Evolutionary conservation across 768 basidiomycete genomes (phyloP).

Genomic region (Boletus reticulatus): DNA sequence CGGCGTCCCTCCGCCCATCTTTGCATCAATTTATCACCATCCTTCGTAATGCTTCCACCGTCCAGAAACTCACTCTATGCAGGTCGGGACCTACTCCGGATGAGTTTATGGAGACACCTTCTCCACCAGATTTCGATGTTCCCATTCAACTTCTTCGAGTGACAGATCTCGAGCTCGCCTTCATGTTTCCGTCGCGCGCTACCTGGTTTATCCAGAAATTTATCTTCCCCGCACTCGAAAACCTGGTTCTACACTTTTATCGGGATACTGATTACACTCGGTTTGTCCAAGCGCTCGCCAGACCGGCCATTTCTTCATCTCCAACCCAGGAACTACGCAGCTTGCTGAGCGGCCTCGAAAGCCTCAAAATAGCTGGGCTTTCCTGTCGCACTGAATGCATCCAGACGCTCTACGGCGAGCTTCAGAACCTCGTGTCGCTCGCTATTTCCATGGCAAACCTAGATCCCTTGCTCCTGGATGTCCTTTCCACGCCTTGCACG

Average conservation of each 20-base stretch:
- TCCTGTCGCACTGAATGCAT: slow-evolving; percentile 38
- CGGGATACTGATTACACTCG: slow-evolving; percentile 50
- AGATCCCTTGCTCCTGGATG: not conserved
- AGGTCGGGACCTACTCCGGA: slow-evolving; percentile 55
- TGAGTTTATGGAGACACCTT: slow-evolving; percentile 28
- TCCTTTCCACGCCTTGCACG: not conserved
- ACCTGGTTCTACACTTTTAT: slow-evolving; percentile 46
- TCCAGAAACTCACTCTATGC: slow-evolving; percentile 51
- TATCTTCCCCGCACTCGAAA: slow-evolving; percentile 34
- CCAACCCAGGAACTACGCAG: slow-evolving; percentile 35
- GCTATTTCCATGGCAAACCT: not conserved
- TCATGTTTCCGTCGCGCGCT: slow-evolving; percentile 47
- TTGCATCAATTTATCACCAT: slow-evolving; percentile 53
- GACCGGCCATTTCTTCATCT: slow-evolving; percentile 21
- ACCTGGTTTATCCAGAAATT: slow-evolving; percentile 25
- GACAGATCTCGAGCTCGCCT: slow-evolving; percentile 44
- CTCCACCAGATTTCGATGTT: slow-evolving; percentile 22
- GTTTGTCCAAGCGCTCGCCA: slow-evolving; percentile 42
- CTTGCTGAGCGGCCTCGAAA: slow-evolving; percentile 44
- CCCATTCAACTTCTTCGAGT: slow-evolving; percentile 31
- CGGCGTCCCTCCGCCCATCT: slow-evolving; percentile 52
- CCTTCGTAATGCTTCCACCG: slow-evolving; percentile 49
- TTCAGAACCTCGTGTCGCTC: slow-evolving; percentile 46
- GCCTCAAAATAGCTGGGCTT: slow-evolving; percentile 52
- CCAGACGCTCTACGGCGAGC: slow-evolving; percentile 40